Percentiles rank a stretch among this genome's conserved stretches.
Conservation (phyloP, 176 grass and related monocot species). For the Olyra latifolia region DNA sequence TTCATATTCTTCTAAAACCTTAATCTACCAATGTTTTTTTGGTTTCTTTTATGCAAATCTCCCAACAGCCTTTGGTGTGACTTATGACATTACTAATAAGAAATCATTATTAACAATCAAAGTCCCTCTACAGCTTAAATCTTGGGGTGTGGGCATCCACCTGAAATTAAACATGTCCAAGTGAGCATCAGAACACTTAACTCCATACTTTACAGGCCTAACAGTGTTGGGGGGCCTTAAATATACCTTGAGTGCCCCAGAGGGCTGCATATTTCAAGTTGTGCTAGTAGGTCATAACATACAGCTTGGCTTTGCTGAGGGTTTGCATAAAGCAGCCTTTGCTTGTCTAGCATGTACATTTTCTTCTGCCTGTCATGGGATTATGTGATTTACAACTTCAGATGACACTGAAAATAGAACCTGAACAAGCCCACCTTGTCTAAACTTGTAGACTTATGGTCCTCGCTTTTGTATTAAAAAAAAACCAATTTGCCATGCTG, state of each 20-base stretch:
- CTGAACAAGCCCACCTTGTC: conserved; percentile 1
- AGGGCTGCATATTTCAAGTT: conserved; percentile 3
- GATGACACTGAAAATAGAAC: neutral
- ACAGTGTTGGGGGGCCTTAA: neutral
- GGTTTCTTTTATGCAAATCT: neutral
- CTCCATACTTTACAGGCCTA: neutral
- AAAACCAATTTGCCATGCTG: conserved; percentile 34
- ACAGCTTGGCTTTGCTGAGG: neutral
- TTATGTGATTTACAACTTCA: conserved; percentile 15
- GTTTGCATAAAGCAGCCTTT: neutral
- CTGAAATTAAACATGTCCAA: conserved; percentile 6
- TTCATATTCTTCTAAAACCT: neutral
- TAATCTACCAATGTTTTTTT: neutral
- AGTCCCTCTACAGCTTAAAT: neutral
- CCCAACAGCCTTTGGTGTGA: neutral
- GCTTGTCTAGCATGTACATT: neutral
- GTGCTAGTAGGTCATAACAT: neutral
- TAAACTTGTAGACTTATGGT: neutral
- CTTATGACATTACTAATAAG: neutral
- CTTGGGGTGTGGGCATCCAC: conserved; percentile 5
- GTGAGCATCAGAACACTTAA: neutral
- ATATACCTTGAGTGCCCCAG: neutral
- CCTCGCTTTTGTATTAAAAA: conserved; percentile 34
- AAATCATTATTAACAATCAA: neutral
- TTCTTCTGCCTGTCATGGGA: neutral